A percentile compares a stretch with the other conserved stretches of the same genome.
Conservation (phyloP, 352 stramenopile genomes). For the Phytopythium vexans region DNA sequence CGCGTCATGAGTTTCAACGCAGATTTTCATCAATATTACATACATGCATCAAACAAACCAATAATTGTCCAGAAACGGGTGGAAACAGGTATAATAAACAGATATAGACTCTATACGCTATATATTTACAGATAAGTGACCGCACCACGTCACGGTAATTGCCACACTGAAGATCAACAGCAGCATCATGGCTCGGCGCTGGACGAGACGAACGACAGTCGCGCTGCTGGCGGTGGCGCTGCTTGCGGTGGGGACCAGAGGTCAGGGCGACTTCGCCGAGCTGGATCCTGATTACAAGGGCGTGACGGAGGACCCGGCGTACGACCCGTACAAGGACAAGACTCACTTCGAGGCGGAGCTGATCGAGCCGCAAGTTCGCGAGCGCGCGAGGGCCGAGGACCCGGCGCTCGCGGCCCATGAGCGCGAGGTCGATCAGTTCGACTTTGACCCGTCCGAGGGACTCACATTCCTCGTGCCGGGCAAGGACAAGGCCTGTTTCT, state of each 20-base stretch:
- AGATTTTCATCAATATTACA: no score
- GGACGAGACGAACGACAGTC: neutral
- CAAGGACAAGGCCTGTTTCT: constrained; percentile 54
- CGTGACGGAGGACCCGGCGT: constrained; percentile 48
- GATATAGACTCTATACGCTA: no score
- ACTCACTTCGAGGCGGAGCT: constrained; percentile 8
- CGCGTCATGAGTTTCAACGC: no score
- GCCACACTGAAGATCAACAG: no score
- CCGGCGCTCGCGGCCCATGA: constrained; percentile 23
- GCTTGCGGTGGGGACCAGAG: constrained; percentile 4
- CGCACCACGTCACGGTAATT: no score
- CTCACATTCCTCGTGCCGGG: constrained; percentile 69
- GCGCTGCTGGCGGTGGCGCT: constrained; percentile 9
- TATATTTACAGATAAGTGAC: no score
- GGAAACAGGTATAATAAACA: no score
- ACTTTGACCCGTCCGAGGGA: constrained; percentile 81
- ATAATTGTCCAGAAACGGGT: no score
- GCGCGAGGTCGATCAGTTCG: constrained; percentile 56
- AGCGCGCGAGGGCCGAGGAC: constrained; percentile 13
- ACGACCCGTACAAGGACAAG: constrained; percentile 56
- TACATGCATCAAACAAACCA: no score
- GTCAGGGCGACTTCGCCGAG: constrained; percentile 30
- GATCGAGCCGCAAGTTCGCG: constrained; percentile 8
- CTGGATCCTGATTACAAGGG: constrained; percentile 25
- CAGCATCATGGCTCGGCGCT: no score